A percentile compares a stretch with the other conserved stretches of the same genome.
Conservation (phyloP, 2,329 filamentous ascomycete species). For the Microsporum ferrugineum region DNA sequence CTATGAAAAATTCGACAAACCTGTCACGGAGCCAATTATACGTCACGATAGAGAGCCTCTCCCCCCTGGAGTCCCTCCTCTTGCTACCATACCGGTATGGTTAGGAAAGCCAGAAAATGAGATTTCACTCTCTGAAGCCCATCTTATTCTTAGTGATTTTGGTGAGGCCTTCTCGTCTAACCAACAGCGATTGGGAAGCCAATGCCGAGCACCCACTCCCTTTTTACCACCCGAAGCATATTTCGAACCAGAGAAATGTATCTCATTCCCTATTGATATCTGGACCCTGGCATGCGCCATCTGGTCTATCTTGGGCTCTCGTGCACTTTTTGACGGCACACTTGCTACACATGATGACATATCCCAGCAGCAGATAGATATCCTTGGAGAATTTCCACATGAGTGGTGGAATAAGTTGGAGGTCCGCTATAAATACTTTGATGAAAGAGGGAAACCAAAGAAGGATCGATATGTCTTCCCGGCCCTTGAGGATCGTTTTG, state of each 20-base stretch:
- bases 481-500: not conserved
- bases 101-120: constrained; percentile 7
- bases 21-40: constrained; percentile 11
- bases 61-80: constrained; percentile 7
- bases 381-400: not conserved
- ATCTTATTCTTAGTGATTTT: constrained; percentile 13
- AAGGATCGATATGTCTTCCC: not conserved
- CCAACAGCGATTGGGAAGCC: not conserved
- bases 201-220: constrained; percentile 3
- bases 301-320: constrained; percentile 21
- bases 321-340: constrained; percentile 13
- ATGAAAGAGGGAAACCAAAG: not conserved
- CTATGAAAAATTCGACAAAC: constrained; percentile 17
- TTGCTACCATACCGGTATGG: constrained; percentile 8
- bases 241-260: constrained; percentile 4
- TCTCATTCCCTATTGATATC: constrained; percentile 10
- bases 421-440: not conserved
- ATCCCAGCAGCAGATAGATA: not conserved
- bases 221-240: constrained; percentile 9
- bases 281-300: constrained; percentile 27
- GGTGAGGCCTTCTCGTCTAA: constrained; percentile 10
- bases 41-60: constrained; percentile 9
- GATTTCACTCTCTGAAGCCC: constrained; percentile 8
- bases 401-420: constrained; percentile 6
- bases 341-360: constrained; percentile 3